Evolutionary conservation across 345 rosid species (phyloP), one percentile per base, ranked within the genome.

Genomic region (Rhizophora apiculata): DNA sequence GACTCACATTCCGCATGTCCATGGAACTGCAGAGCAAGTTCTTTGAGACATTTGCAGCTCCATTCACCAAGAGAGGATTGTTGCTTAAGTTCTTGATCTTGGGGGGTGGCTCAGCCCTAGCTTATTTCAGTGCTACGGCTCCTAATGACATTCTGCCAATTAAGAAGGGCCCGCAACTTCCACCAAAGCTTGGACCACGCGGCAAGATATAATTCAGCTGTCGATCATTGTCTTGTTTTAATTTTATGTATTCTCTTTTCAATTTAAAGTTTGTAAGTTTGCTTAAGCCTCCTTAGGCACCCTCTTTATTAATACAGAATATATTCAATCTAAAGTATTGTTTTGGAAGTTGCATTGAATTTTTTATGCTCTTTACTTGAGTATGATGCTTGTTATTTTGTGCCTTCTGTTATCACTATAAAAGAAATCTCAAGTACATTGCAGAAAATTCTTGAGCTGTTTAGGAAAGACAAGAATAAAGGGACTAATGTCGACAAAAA

Each of bases 161-260:
- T 80, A 88, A 88, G 84, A 91, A 89, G 82, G 97, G 97, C 52
- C 98, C 98, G 9, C 98, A 91, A 84, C 93, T 89, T 75, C 85
- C 85, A 26, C 98, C 96, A 10, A 91, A 91, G 89, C 86, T 72
- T 2, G 97, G 98, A 11, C 98, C 97, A 16, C 95, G 95, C 29
- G 96, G 93, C 85, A 93, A 93, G 85, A 87, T 89, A 85, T 94
- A 82, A 89, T 37, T 70, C 62, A 11, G 13, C 4, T 64, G 63
- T 49, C 34, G 10, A 54, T 63, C 65, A 19, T 63, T 67, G 29
- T 53, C 43, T 36, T 56, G 52, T 61, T 67, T 30, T 59, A 63
- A 60, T 64, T 79, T 62, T 73, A 76, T 83, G 75, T 76, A 78
- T 46, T 73, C 67, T 67, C 55, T 72, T 56, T 46, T 65, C 4